phyloP scores from a whole-genome alignment of 2,329 filamentous ascomycete species.

The Aspergillus tamarii region DNA sequence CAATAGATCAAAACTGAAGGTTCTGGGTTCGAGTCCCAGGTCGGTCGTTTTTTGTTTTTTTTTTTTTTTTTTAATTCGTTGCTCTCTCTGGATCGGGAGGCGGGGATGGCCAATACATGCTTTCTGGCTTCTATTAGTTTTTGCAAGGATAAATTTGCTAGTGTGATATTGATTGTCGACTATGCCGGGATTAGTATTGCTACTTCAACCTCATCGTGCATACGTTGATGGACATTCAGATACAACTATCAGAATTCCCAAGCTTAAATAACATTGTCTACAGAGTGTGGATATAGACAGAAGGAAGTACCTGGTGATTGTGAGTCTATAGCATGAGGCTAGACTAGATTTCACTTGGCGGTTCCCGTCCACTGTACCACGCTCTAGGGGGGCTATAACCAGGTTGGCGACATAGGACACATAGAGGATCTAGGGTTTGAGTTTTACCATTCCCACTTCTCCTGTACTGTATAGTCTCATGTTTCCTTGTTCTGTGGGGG shows the following conservation, averaged over 20 bases:
- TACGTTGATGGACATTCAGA: no score
- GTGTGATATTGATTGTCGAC: no score
- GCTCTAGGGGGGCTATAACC: neutral
- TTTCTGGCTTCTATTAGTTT: no score
- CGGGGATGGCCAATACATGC: no score
- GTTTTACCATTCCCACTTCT: neutral
- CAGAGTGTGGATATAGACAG: neutral
- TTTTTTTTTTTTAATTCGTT: neutral
- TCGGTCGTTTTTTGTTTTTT: constrained; percentile 6
- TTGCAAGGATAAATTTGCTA: no score
- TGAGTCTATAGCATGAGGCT: neutral
- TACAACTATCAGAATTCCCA: neutral
- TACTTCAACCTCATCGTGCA: no score
- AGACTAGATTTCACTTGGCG: neutral
- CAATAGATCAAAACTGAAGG: neutral
- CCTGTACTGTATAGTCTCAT: neutral
- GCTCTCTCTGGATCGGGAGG: no score
- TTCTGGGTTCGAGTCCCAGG: constrained; percentile 5
- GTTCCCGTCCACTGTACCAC: no score
- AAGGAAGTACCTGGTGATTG: neutral
- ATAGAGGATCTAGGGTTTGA: neutral
- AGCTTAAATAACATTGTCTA: neutral
- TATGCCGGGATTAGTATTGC: neutral
- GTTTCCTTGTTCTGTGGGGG: neutral
- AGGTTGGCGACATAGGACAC: no score